Conservation (phyloP, 2,329 filamentous ascomycete species). For the Exserohilum rostratum region DNA sequence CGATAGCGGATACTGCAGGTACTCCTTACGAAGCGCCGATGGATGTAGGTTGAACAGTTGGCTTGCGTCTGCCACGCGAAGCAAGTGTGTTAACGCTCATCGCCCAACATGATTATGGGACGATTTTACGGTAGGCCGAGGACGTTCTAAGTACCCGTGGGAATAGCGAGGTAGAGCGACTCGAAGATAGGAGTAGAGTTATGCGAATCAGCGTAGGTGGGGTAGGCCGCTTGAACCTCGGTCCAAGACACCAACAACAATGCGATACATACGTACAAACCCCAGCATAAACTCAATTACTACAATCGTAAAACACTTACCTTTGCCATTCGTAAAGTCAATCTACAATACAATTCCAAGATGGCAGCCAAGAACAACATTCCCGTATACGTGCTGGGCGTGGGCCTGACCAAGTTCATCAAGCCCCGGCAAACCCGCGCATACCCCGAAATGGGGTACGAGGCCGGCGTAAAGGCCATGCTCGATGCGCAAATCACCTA, state of each 20-base stretch:
- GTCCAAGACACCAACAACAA: neutral
- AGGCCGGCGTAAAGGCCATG: conserved; percentile 87
- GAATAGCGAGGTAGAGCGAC: neutral
- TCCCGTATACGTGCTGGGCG: conserved; percentile 84
- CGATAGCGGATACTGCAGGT: too few species aligned
- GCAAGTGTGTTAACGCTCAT: too few species aligned
- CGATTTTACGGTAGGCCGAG: too few species aligned
- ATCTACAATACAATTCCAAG: neutral
- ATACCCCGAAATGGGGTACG: conserved; percentile 91
- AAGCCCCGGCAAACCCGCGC: conserved; percentile 90
- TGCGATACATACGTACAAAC: neutral
- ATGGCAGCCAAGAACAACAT: conserved; percentile 39
- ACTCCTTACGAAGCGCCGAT: too few species aligned
- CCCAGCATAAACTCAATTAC: too few species aligned
- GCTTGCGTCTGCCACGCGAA: too few species aligned
- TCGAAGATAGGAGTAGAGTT: conserved; percentile 3
- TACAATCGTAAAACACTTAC: too few species aligned
- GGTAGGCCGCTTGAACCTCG: conserved; percentile 23
- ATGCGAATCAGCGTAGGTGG: conserved; percentile 1
- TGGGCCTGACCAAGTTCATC: conserved; percentile 99
- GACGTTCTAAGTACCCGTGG: neutral
- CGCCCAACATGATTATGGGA: too few species aligned
- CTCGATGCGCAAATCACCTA: conserved; percentile 85
- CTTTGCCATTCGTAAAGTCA: too few species aligned
- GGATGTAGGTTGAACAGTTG: too few species aligned